Conservation (phyloP, 495 filamentous ascomycete genomes). For the Astrocystis sublimbata region DNA sequence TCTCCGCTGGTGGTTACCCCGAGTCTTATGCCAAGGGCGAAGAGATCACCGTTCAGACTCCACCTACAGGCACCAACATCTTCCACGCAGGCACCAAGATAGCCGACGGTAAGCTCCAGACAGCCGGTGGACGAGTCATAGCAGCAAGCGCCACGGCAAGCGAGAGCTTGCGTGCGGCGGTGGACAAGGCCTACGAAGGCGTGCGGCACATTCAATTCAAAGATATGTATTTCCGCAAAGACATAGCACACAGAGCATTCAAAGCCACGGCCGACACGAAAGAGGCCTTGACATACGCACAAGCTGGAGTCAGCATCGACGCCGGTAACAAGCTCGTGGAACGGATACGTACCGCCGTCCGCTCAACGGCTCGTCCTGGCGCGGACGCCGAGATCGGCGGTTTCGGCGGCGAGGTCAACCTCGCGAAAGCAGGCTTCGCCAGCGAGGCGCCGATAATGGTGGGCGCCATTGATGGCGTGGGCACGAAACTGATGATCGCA, state of each 20-base stretch:
- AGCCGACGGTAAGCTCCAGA: constrained; percentile 62
- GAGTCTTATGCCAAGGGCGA: constrained; percentile 80
- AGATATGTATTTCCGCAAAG: constrained; percentile 88
- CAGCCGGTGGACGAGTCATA: constrained; percentile 87
- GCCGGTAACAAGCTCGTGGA: constrained; percentile 88
- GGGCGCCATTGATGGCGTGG: constrained; percentile 91
- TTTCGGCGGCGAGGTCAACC: constrained; percentile 87
- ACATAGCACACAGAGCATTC: constrained; percentile 80
- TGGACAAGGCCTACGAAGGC: constrained; percentile 78
- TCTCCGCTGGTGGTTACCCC: constrained; percentile 94
- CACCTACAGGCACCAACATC: constrained; percentile 60
- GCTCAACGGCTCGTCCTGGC: constrained; percentile 76
- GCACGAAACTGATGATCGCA: constrained; percentile 94
- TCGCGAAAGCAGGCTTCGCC: constrained; percentile 72
- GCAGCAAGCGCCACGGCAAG: constrained; percentile 77
- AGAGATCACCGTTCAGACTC: constrained; percentile 58
- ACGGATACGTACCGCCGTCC: constrained; percentile 80
- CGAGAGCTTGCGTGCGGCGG: constrained; percentile 71
- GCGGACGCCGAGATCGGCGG: constrained; percentile 91
- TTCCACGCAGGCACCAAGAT: constrained; percentile 93
- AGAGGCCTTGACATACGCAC: constrained; percentile 82
- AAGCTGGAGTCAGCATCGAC: constrained; percentile 88
- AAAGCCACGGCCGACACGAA: constrained; percentile 41
- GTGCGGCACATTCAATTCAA: constrained; percentile 80
- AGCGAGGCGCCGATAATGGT: constrained; percentile 72